These are phyloP conservation scores for Penicillium argentinense DNA, from an alignment of 495 filamentous ascomycete genomes.

Conservation along the genomic window DNA sequence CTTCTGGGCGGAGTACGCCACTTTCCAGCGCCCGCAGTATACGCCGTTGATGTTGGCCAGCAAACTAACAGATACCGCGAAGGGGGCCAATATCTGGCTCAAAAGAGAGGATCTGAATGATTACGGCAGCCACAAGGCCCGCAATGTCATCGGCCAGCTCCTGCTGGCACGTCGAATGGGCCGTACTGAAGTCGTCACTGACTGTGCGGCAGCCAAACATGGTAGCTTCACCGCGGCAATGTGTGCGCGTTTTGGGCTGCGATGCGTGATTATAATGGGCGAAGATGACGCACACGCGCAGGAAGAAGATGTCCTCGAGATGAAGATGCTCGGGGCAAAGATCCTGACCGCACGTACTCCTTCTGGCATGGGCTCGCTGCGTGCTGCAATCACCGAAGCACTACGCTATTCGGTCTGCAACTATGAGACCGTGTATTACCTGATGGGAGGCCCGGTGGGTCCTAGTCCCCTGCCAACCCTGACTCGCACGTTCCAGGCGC, in stretches of 20 bases:
- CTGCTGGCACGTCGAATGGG: slow-evolving; percentile 33
- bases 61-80: slow-evolving; percentile 24
- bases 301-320: slow-evolving; percentile 27
- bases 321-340: slow-evolving; percentile 32
- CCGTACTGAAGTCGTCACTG: slow-evolving; percentile 31
- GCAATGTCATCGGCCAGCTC: slow-evolving; percentile 35
- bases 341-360: slow-evolving; percentile 26
- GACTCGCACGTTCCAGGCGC: slow-evolving; percentile 33
- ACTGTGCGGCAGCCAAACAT: slow-evolving; percentile 35
- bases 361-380: slow-evolving; percentile 30
- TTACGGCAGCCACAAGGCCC: slow-evolving; percentile 31
- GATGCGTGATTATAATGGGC: slow-evolving; percentile 33
- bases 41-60: slow-evolving; percentile 28
- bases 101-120: slow-evolving; percentile 34
- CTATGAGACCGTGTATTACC: slow-evolving; percentile 31
- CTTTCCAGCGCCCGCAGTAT: slow-evolving; percentile 18
- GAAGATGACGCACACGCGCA: slow-evolving; percentile 30
- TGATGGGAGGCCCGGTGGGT: slow-evolving; percentile 34
- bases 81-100: slow-evolving; percentile 35
- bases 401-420: slow-evolving; percentile 32
- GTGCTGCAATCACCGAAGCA: slow-evolving; percentile 35
- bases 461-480: slow-evolving; percentile 31
- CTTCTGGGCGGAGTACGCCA: slow-evolving; percentile 32
- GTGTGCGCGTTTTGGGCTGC: slow-evolving; percentile 31
- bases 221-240: slow-evolving; percentile 32